A percentile compares a stretch with the other conserved stretches of the same genome.
Evolutionary conservation across 495 filamentous ascomycete genomes (phyloP).

Genomic region (Poronia punctata): DNA sequence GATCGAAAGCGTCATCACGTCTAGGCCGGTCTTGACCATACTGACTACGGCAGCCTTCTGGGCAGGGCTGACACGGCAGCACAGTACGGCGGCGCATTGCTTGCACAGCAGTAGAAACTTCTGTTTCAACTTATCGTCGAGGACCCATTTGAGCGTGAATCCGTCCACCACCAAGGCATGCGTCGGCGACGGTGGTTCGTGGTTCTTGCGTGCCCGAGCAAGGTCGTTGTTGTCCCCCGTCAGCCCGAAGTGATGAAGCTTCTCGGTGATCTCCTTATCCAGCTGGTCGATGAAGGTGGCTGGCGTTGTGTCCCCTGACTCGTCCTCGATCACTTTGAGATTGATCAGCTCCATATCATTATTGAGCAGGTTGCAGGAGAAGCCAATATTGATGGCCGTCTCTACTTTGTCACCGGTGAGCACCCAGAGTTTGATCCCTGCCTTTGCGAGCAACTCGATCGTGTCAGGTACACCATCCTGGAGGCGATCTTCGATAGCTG

Average conservation of each 20-base stretch:
- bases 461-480: conserved; percentile 98
- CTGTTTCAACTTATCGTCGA: conserved; percentile 74
- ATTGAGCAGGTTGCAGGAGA: conserved; percentile 94
- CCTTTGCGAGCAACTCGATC: conserved; percentile 84
- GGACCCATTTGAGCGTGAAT: conserved; percentile 83
- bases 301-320: conserved; percentile 27
- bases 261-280: conserved; percentile 61
- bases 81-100: conserved; percentile 93
- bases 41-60: conserved; percentile 97
- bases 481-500: conserved; percentile 94
- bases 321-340: conserved; percentile 75
- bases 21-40: conserved; percentile 89
- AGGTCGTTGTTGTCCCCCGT: conserved; percentile 87
- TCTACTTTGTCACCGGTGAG: conserved; percentile 98
- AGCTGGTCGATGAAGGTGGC: conserved; percentile 48
- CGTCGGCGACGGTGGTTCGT: conserved; percentile 76
- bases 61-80: conserved; percentile 92
- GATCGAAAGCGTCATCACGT: conserved; percentile 95
- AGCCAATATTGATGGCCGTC: conserved; percentile 99
- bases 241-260: conserved; percentile 66
- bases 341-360: conserved; percentile 97
- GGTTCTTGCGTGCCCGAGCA: conserved; percentile 66
- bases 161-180: conserved; percentile 98
- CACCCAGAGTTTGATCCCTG: conserved; percentile 99
- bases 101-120: conserved; percentile 95